phyloP scores from a whole-genome alignment of 1,139 yeast genomes.

The Petasospora fabianii region DNA sequence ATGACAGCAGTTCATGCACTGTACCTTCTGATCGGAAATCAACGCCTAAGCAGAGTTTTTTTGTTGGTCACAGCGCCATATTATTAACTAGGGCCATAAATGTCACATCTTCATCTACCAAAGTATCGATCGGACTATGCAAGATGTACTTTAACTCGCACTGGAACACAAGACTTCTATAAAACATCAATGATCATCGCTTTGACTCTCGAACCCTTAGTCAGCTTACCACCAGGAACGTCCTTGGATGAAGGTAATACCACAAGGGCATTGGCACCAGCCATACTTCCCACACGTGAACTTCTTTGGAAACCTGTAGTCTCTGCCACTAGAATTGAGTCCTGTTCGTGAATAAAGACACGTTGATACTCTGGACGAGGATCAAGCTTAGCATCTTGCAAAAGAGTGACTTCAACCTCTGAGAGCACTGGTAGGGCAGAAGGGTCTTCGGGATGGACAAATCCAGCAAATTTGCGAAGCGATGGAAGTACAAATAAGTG shows the following conservation, averaged over 20 bases:
- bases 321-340: slow-evolving; percentile 31
- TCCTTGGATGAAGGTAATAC: slow-evolving; percentile 35
- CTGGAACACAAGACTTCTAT: too few species aligned
- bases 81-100: too few species aligned
- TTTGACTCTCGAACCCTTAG: slow-evolving; percentile 21
- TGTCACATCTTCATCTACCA: too few species aligned
- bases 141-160: too few species aligned
- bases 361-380: slow-evolving; percentile 50
- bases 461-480: slow-evolving; percentile 34
- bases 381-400: slow-evolving; percentile 34
- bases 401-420: slow-evolving; percentile 31
- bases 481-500: slow-evolving; percentile 46
- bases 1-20: too few species aligned
- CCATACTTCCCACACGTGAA: slow-evolving; percentile 44
- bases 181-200: slow-evolving; percentile 23
- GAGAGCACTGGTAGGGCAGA: slow-evolving; percentile 29
- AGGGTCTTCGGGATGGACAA: slow-evolving; percentile 7
- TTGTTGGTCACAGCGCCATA: too few species aligned
- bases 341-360: slow-evolving; percentile 31
- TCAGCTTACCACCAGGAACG: slow-evolving; percentile 3
- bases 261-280: slow-evolving; percentile 41
- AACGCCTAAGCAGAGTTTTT: too few species aligned
- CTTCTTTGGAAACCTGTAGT: slow-evolving; percentile 48
- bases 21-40: too few species aligned
- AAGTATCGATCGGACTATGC: too few species aligned